A percentile compares a stretch with the other conserved stretches of the same genome.
Conservation (phyloP, 169 alveolate genomes). For the Eimeria necatrix region DNA sequence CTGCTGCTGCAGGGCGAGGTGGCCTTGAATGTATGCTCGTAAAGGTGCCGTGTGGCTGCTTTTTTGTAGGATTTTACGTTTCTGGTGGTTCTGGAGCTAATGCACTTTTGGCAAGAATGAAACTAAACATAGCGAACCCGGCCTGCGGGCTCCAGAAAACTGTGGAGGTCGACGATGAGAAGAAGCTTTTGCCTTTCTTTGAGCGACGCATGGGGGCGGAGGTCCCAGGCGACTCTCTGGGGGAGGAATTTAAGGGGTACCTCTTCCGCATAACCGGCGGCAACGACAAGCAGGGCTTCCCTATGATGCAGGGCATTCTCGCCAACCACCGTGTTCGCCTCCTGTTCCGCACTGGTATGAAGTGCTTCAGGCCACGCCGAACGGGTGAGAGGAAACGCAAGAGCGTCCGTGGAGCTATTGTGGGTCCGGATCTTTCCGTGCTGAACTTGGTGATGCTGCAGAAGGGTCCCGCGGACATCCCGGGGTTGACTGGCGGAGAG, state of each 20-base stretch:
- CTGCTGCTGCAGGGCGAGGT: too few relatives aligned
- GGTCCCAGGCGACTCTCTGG: constrained; percentile 98
- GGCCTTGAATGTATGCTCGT: too few relatives aligned
- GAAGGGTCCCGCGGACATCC: constrained; percentile 98
- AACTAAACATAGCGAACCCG: constrained; percentile 85
- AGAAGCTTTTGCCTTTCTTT: constrained; percentile 97
- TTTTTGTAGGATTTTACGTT: not conserved
- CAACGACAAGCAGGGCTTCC: constrained; percentile 99
- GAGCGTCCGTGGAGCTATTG: constrained; percentile 99
- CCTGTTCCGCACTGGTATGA: constrained; percentile 90
- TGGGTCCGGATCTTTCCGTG: constrained; percentile 99
- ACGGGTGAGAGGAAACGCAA: constrained; percentile 99
- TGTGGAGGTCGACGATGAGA: constrained; percentile 99
- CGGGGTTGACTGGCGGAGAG: constrained; percentile 98
- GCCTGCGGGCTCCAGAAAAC: constrained; percentile 94
- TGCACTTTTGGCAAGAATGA: constrained; percentile 50
- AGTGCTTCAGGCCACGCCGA: constrained; percentile 98
- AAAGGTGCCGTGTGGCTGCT: too few relatives aligned
- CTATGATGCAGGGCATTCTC: constrained; percentile 99
- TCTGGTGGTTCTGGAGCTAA: not conserved
- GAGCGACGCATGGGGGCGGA: constrained; percentile 99
- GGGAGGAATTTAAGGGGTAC: constrained; percentile 99
- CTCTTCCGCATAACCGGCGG: constrained; percentile 97
- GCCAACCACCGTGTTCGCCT: constrained; percentile 93
- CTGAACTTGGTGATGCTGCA: constrained; percentile 97